Conservation (phyloP, 2,329 filamentous ascomycete species). For the Leptographium galeiforme region DNA sequence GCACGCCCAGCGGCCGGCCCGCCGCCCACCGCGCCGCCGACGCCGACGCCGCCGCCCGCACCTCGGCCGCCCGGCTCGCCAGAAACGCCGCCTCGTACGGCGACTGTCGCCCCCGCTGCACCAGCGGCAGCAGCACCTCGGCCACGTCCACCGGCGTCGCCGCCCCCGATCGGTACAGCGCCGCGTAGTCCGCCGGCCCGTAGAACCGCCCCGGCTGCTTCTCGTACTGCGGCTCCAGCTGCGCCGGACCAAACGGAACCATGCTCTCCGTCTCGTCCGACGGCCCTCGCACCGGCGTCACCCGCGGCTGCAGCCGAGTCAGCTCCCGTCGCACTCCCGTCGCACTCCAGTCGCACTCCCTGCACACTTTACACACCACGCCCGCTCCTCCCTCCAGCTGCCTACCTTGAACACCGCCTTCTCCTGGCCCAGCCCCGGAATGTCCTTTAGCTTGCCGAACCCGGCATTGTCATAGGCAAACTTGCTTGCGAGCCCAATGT, state of each 20-base stretch:
- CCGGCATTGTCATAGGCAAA: constrained; percentile 58
- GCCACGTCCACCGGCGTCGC: constrained; percentile 60
- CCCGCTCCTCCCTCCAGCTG: too few relatives aligned
- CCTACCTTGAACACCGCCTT: constrained; percentile 34
- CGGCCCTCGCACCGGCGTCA: constrained; percentile 13
- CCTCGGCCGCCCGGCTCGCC: constrained; percentile 47
- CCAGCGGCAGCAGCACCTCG: constrained; percentile 57
- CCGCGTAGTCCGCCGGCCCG: constrained; percentile 64
- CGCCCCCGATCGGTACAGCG: constrained; percentile 55
- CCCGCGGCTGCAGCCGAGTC: neutral
- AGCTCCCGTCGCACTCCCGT: too few relatives aligned
- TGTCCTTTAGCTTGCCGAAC: constrained; percentile 32
- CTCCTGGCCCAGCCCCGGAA: constrained; percentile 31
- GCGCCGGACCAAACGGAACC: constrained; percentile 27
- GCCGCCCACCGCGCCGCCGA: constrained; percentile 60
- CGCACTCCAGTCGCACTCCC: too few relatives aligned
- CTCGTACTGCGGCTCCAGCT: constrained; percentile 24
- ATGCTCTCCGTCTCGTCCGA: constrained; percentile 14
- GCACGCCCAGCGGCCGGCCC: constrained; percentile 49
- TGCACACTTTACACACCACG: too few relatives aligned
- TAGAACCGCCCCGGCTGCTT: constrained; percentile 42
- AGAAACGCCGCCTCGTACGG: constrained; percentile 60
- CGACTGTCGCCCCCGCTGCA: constrained; percentile 42
- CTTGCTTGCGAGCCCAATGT: constrained; percentile 46
- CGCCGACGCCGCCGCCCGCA: constrained; percentile 54